Percentiles rank a stretch among this genome's conserved stretches.
Conservation (phyloP, 805 yeast species). For the Kluyveromyces starmeri region DNA sequence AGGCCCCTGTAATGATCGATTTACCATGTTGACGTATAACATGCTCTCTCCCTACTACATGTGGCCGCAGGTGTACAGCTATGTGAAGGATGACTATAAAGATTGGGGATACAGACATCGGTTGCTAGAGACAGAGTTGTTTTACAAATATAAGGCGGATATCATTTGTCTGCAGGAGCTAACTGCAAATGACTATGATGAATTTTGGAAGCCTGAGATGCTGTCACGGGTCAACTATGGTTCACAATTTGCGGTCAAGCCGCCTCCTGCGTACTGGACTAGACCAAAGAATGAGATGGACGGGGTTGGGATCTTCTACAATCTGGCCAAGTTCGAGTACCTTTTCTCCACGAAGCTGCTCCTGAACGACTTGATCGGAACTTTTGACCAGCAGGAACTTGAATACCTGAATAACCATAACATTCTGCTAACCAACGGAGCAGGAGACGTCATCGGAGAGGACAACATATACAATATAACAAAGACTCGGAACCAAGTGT, state of each 20-base stretch:
- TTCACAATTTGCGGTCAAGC: constrained; percentile 41
- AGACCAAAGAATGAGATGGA: constrained; percentile 41
- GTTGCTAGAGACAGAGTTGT: constrained; percentile 32
- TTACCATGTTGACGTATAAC: constrained; percentile 36
- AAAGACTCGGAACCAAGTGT: constrained; percentile 46
- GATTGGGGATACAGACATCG: constrained; percentile 43
- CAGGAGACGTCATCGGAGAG: constrained; percentile 21
- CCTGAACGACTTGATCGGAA: constrained; percentile 26
- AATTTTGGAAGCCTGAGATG: constrained; percentile 33
- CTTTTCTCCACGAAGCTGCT: constrained; percentile 29
- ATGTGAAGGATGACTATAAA: constrained; percentile 38
- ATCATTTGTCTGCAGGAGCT: constrained; percentile 54
- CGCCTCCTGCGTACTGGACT: constrained; percentile 46
- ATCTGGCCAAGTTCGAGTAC: constrained; percentile 38
- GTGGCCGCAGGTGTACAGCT: constrained; percentile 49
- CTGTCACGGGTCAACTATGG: constrained; percentile 32
- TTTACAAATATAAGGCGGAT: constrained; percentile 35
- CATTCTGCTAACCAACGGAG: constrained; percentile 24
- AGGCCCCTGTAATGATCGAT: constrained; percentile 10
- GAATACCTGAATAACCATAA: constrained; percentile 17
- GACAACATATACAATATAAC: constrained; percentile 29
- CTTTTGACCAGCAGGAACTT: constrained; percentile 22
- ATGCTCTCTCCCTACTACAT: constrained; percentile 46
- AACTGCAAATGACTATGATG: constrained; percentile 34
- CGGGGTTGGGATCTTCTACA: constrained; percentile 50